phyloP scores from a whole-genome alignment of 306 rosid genomes.

The Casuarina cunninghamiana region DNA sequence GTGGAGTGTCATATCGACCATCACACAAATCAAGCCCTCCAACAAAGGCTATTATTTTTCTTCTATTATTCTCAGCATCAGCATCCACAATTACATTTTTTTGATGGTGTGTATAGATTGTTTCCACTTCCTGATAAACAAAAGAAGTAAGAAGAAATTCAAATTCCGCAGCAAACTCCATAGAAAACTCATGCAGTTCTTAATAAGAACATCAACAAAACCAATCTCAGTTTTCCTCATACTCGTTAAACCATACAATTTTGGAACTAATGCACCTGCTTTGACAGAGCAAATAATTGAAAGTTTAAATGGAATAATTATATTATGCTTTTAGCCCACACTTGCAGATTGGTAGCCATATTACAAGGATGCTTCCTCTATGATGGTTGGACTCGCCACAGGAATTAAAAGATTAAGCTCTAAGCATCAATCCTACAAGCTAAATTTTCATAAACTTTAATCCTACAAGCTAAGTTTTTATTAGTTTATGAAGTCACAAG shows the following conservation, averaged over 20 bases:
- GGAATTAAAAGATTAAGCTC: too few relatives aligned
- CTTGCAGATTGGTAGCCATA: neutral
- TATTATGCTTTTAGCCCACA: neutral
- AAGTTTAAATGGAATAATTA: neutral
- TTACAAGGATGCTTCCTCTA: too few relatives aligned
- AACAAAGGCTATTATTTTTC: constrained; percentile 90
- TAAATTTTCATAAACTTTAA: neutral
- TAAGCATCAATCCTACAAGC: neutral
- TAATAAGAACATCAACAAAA: neutral
- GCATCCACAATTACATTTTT: constrained; percentile 93
- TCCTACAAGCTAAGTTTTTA: neutral
- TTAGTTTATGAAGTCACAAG: neutral
- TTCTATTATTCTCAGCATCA: constrained; percentile 69
- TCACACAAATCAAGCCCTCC: constrained; percentile 98
- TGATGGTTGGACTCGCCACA: too few relatives aligned
- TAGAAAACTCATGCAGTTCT: neutral
- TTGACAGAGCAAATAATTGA: neutral
- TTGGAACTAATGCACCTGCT: neutral
- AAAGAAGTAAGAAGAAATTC: constrained; percentile 26
- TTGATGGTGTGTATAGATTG: constrained; percentile 98
- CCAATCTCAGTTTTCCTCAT: neutral
- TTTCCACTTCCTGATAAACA: constrained; percentile 74
- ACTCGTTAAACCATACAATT: neutral
- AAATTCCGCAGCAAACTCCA: constrained; percentile 9
- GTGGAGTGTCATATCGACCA: constrained; percentile 90